Evolutionary conservation across 371 early-diverging fungal genomes (phyloP).

Genomic region (Mucor lusitanicus): DNA sequence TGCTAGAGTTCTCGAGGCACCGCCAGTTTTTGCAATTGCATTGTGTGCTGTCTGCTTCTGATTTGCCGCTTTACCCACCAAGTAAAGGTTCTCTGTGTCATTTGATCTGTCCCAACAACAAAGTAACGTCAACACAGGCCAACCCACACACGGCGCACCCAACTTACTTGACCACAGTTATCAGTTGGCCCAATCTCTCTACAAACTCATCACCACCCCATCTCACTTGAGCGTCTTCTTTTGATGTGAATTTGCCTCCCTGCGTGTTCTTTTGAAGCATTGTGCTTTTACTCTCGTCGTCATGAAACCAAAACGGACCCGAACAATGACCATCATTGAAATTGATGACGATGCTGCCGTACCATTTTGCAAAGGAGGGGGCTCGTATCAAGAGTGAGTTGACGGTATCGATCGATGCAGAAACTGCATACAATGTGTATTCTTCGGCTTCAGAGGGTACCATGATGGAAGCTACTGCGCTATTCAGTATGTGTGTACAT

Average conservation of each 20-base stretch:
- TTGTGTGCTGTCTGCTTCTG: background rate
- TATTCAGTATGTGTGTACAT: too few relatives aligned
- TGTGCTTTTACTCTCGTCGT: constrained; percentile 54
- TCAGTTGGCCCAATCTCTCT: constrained; percentile 31
- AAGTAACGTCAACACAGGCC: background rate
- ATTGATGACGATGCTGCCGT: constrained; percentile 46
- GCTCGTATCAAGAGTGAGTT: constrained; percentile 41
- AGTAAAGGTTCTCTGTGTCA: constrained; percentile 16
- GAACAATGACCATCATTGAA: constrained; percentile 43
- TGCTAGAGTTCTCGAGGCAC: background rate
- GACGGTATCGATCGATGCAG: constrained; percentile 26
- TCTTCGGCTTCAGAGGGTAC: constrained; percentile 25
- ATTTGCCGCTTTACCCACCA: background rate
- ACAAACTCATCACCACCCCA: constrained; percentile 59
- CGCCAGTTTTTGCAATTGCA: background rate
- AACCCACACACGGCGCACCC: background rate
- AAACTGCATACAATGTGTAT: constrained; percentile 37
- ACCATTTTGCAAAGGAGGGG: constrained; percentile 49
- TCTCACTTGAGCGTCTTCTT: constrained; percentile 15
- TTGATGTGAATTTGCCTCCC: constrained; percentile 33
- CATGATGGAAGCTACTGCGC: constrained; percentile 19
- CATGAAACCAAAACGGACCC: constrained; percentile 51
- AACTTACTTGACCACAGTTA: constrained; percentile 26
- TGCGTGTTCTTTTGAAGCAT: constrained; percentile 47
- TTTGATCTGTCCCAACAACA: constrained; percentile 23